Percentiles rank a stretch among this genome's conserved stretches.
These are phyloP conservation scores for Iberis pinnata DNA, from an alignment of 345 rosid species.

Conservation along the genomic window DNA sequence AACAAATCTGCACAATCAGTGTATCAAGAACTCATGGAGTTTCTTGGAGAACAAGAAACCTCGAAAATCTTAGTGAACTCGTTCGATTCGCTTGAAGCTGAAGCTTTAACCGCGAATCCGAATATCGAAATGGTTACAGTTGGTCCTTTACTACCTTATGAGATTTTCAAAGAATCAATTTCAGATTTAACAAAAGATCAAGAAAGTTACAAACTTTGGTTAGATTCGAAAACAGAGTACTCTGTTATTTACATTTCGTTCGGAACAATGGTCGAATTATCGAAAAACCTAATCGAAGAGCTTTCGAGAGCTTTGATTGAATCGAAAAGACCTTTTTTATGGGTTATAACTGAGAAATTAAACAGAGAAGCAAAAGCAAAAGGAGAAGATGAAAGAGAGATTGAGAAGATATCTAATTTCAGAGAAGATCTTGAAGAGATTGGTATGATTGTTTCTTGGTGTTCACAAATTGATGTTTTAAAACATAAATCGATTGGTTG, in stretches of 20 bases:
- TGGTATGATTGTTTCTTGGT: constrained; percentile 62
- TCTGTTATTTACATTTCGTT: constrained; percentile 62
- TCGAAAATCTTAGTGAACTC: constrained; percentile 44
- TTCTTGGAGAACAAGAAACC: constrained; percentile 26
- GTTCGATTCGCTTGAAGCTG: constrained; percentile 40
- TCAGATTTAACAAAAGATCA: background rate
- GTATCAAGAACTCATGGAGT: constrained; percentile 27
- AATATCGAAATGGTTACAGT: constrained; percentile 19
- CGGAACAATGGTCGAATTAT: constrained; percentile 42
- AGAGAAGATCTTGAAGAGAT: constrained; percentile 35
- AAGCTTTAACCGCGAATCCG: constrained; percentile 25
- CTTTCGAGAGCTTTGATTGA: constrained; percentile 33
- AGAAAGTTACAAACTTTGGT: constrained; percentile 34
- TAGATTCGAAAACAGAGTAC: constrained; percentile 37
- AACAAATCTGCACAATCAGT: background rate
- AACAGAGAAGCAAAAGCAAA: constrained; percentile 14
- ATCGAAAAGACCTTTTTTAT: constrained; percentile 35
- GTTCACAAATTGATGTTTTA: constrained; percentile 54
- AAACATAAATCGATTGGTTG: constrained; percentile 50
- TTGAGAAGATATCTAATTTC: constrained; percentile 15
- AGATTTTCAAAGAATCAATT: constrained; percentile 15
- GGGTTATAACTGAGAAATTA: constrained; percentile 40
- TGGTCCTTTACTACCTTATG: constrained; percentile 34
- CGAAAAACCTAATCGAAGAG: constrained; percentile 42
- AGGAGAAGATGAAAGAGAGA: constrained; percentile 22